phyloP scores from a whole-genome alignment of 2,329 filamentous ascomycete species.

The Talaromyces sp. region DNA sequence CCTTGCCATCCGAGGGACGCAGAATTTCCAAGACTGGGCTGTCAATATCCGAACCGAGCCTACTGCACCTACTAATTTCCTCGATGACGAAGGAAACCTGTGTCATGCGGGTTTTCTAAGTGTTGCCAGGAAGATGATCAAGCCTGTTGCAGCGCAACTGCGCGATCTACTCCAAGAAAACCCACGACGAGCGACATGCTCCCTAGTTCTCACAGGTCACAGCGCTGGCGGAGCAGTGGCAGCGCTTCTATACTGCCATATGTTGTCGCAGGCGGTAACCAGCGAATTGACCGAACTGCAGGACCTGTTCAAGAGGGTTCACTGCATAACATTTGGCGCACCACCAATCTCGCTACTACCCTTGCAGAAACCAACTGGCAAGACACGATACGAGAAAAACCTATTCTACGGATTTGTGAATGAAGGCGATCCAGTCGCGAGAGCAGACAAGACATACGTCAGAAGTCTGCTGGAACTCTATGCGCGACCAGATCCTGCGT shows the following conservation, averaged over 20 bases:
- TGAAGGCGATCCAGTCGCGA: conserved; percentile 75
- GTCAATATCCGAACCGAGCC: conserved; percentile 74
- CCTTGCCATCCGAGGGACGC: conserved; percentile 77
- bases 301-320: conserved; percentile 69
- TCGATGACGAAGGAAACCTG: conserved; percentile 72
- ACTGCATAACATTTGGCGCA: conserved; percentile 82
- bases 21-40: conserved; percentile 80
- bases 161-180: conserved; percentile 69
- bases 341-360: conserved; percentile 73
- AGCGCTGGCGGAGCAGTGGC: conserved; percentile 83
- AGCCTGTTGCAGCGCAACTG: conserved; percentile 67
- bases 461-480: conserved; percentile 69
- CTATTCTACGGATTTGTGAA: conserved; percentile 79
- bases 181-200: conserved; percentile 62
- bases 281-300: conserved; percentile 70
- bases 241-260: conserved; percentile 74
- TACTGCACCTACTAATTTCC: conserved; percentile 62
- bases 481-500: conserved; percentile 47
- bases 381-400: conserved; percentile 56
- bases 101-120: conserved; percentile 79
- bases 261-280: conserved; percentile 51
- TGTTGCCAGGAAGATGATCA: conserved; percentile 71
- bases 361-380: conserved; percentile 55
- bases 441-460: conserved; percentile 74
- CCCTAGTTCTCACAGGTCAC: conserved; percentile 79